These are phyloP conservation scores for Massarina eburnea DNA, from an alignment of 2,329 filamentous ascomycete genomes.

Conservation along the genomic window DNA sequence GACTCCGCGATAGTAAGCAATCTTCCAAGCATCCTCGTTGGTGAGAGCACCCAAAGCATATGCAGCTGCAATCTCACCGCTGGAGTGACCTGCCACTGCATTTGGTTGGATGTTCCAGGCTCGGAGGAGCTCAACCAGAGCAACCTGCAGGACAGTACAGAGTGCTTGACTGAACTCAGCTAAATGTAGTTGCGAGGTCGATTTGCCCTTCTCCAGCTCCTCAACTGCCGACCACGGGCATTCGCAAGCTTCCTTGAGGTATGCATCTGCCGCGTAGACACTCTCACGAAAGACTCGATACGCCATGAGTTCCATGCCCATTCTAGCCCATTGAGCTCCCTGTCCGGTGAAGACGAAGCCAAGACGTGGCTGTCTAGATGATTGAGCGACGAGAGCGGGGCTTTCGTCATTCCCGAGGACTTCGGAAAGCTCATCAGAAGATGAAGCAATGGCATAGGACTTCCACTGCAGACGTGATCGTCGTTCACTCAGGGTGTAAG, in stretches of 20 bases:
- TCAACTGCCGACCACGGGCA: constrained; percentile 1
- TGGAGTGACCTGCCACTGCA: constrained; percentile 31
- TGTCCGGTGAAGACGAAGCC: constrained; percentile 31
- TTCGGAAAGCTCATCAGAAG: neutral
- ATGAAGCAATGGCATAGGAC: neutral
- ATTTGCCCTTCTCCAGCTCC: neutral
- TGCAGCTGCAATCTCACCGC: constrained; percentile 37
- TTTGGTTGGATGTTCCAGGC: constrained; percentile 10
- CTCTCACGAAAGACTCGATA: constrained; percentile 9
- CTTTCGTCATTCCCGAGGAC: neutral
- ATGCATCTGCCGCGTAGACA: neutral
- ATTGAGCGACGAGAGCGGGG: neutral
- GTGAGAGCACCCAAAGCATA: constrained; percentile 16
- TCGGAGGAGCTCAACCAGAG: constrained; percentile 23
- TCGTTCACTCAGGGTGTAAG: constrained; percentile 28
- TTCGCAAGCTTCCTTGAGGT: constrained; percentile 2
- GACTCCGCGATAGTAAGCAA: constrained; percentile 9
- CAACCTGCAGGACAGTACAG: constrained; percentile 23
- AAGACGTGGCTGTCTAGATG: neutral
- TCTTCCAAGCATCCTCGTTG: constrained; percentile 3
- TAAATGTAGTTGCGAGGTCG: neutral
- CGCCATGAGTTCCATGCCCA: constrained; percentile 17
- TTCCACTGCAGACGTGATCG: constrained; percentile 14
- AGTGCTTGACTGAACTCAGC: constrained; percentile 17
- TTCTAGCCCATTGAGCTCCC: constrained; percentile 22